Percentiles rank a stretch among this genome's conserved stretches.
These are phyloP conservation scores for Rhizophagus clarus DNA, from an alignment of 192 early-diverging fungal genomes.

Conservation along the genomic window DNA sequence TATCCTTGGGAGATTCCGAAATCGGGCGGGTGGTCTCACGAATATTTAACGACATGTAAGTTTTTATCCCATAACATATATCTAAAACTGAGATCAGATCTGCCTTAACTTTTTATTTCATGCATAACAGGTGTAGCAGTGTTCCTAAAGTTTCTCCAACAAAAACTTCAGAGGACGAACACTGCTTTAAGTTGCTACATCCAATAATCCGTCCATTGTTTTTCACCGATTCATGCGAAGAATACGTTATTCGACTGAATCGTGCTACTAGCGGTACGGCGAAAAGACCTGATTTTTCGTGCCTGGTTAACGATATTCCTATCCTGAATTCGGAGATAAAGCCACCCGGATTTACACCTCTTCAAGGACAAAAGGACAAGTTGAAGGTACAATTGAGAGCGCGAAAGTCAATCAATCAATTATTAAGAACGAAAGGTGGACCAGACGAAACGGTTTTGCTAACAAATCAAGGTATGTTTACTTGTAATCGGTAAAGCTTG, in stretches of 20 bases:
- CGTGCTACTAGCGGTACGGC: background rate
- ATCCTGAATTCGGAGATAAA: conserved; percentile 27
- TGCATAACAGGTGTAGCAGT: conserved; percentile 25
- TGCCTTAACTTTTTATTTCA: conserved; percentile 22
- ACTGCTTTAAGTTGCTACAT: conserved; percentile 35
- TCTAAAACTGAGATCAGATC: conserved; percentile 25
- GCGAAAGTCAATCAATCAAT: conserved; percentile 30
- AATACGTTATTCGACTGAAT: conserved; percentile 27
- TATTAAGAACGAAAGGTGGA: conserved; percentile 25
- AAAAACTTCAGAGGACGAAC: conserved; percentile 38
- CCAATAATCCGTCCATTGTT: conserved; percentile 30
- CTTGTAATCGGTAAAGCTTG: no score
- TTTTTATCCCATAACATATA: conserved; percentile 14
- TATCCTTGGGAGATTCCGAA: background rate
- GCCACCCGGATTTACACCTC: conserved; percentile 26
- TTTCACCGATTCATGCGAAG: conserved; percentile 1
- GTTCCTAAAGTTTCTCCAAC: conserved; percentile 22
- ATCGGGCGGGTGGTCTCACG: background rate
- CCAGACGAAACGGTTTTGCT: conserved; percentile 26
- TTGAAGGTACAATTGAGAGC: conserved; percentile 32
- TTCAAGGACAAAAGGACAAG: conserved; percentile 24
- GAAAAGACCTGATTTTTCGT: conserved; percentile 29
- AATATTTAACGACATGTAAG: conserved; percentile 14
- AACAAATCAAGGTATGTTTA: conserved; percentile 32
- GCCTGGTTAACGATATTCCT: conserved; percentile 24